Percentiles rank a stretch among this genome's conserved stretches.
Evolutionary conservation across 116 monocot species (phyloP).

Genomic region (Phalaenopsis hybrid): DNA sequence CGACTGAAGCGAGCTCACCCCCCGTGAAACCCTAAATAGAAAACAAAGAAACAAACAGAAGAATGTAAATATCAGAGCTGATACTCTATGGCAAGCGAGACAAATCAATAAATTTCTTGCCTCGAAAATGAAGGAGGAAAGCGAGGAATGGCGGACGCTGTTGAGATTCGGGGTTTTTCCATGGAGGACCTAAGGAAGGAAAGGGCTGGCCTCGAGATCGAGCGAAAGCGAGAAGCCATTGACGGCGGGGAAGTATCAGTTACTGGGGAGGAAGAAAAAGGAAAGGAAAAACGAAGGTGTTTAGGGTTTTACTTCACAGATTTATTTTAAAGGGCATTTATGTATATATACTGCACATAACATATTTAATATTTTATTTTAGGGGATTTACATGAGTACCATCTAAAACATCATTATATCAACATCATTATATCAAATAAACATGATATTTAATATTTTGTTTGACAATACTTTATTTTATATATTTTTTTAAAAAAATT

Average conservation of each 20-base stretch:
- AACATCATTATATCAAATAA: no score
- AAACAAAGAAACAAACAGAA: neutral
- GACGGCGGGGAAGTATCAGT: neutral
- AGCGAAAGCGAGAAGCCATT: slow-evolving; percentile 70
- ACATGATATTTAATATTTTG: no score
- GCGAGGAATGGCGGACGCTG: neutral
- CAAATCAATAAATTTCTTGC: slow-evolving; percentile 2
- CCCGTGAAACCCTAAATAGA: slow-evolving; percentile 24
- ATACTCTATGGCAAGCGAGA: slow-evolving; percentile 5
- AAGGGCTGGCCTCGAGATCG: slow-evolving; percentile 45
- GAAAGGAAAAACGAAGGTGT: neutral
- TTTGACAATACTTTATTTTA: no score
- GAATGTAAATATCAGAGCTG: slow-evolving; percentile 10
- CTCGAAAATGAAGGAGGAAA: slow-evolving; percentile 5
- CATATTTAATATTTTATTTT: no score
- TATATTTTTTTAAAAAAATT: no score
- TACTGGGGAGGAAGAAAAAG: neutral
- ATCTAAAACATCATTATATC: no score
- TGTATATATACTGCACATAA: no score
- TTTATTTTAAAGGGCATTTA: no score
- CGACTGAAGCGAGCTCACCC: slow-evolving; percentile 34
- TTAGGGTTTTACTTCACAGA: no score
- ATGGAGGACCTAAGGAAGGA: slow-evolving; percentile 38
- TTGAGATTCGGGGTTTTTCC: slow-evolving; percentile 8
- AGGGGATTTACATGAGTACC: no score